Evolutionary conservation across 2,329 filamentous ascomycete species (phyloP).

Genomic region (Arthrobotrys sphaeroides): DNA sequence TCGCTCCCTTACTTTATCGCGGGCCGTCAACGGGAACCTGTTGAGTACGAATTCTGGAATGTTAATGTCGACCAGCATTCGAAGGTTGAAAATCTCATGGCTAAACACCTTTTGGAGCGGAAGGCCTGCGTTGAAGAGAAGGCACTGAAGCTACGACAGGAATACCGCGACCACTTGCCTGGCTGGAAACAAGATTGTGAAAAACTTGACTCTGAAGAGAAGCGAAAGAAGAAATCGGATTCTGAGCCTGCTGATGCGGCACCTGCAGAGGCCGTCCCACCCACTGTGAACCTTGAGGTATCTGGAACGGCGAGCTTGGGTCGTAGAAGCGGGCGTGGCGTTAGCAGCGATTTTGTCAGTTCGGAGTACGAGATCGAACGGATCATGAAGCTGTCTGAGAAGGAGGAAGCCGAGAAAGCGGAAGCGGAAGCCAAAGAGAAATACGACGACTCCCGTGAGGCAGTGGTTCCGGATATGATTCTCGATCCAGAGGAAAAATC

Average conservation of each 20-base stretch:
- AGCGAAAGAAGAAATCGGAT: conserved; percentile 57
- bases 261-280: conserved; percentile 48
- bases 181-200: conserved; percentile 55
- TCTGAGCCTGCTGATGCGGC: conserved; percentile 55
- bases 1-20: conserved; percentile 56
- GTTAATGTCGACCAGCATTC: conserved; percentile 54
- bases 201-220: conserved; percentile 57
- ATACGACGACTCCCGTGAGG: conserved; percentile 79
- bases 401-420: conserved; percentile 56
- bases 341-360: conserved; percentile 56
- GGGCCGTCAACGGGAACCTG: conserved; percentile 55
- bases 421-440: conserved; percentile 67
- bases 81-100: conserved; percentile 55
- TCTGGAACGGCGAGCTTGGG: conserved; percentile 53
- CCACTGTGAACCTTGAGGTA: conserved; percentile 49
- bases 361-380: conserved; percentile 58
- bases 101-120: conserved; percentile 46
- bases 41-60: conserved; percentile 56
- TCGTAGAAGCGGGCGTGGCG: conserved; percentile 55
- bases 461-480: conserved; percentile 75
- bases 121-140: conserved; percentile 48
- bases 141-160: conserved; percentile 54
- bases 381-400: conserved; percentile 57
- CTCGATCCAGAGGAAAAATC: conserved; percentile 71
- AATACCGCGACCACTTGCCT: conserved; percentile 55